Evolutionary conservation across 192 early-diverging fungal genomes (phyloP).

Genomic region (Hyaloraphidium curvatum): DNA sequence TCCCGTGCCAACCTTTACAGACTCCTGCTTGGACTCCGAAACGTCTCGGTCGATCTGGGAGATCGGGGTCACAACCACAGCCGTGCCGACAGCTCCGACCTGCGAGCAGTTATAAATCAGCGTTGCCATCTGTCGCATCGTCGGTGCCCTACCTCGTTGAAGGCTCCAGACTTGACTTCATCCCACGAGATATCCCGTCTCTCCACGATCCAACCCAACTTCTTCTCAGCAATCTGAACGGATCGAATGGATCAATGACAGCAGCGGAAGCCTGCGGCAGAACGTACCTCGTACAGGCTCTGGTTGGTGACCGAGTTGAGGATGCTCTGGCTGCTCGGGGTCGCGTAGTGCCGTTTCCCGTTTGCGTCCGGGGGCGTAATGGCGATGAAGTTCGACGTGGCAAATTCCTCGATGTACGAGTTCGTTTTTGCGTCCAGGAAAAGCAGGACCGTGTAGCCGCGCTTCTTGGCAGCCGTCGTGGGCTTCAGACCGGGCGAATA

Average conservation of each 20-base stretch:
- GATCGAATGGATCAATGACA: no score
- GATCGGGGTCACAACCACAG: slow-evolving; percentile 58
- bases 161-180: slow-evolving; percentile 32
- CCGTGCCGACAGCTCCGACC: slow-evolving; percentile 53
- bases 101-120: no score
- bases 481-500: slow-evolving; percentile 44
- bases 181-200: slow-evolving; percentile 26
- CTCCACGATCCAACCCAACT: slow-evolving; percentile 44
- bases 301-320: slow-evolving; percentile 50
- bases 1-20: no score
- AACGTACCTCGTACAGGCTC: slow-evolving; percentile 25
- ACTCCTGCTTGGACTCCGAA: no score
- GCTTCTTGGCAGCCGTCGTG: slow-evolving; percentile 33
- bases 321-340: slow-evolving; percentile 37
- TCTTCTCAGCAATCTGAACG: slow-evolving; percentile 28
- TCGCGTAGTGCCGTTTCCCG: slow-evolving; percentile 35
- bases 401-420: slow-evolving; percentile 53
- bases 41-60: no score
- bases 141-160: no score
- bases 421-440: slow-evolving; percentile 47
- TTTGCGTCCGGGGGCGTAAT: slow-evolving; percentile 29
- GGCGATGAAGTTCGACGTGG: slow-evolving; percentile 58
- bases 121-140: no score
- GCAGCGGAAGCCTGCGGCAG: no score
- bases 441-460: slow-evolving; percentile 46